A percentile compares a stretch with the other conserved stretches of the same genome.
phyloP scores from a whole-genome alignment of 192 early-diverging fungal species.

The Podila epicladia region DNA sequence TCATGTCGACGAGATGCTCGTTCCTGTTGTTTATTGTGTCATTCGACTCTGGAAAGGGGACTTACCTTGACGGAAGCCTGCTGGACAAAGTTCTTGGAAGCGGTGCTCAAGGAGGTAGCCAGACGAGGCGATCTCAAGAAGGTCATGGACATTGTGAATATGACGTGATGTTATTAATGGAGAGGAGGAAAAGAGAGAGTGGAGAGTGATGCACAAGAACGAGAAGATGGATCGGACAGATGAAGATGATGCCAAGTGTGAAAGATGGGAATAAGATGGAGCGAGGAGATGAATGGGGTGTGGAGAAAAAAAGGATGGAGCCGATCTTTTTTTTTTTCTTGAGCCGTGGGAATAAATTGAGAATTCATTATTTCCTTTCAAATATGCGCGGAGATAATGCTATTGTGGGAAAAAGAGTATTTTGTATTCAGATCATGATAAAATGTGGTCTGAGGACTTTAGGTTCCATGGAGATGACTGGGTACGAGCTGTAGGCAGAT shows the following conservation, averaged over 20 bases:
- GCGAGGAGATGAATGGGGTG: neutral
- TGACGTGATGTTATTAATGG: neutral
- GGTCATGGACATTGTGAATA: constrained; percentile 29
- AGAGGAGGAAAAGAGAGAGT: constrained; percentile 1
- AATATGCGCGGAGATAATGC: too few relatives aligned
- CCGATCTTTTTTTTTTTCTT: too few relatives aligned
- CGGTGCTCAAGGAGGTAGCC: constrained; percentile 12
- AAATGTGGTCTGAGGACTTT: too few relatives aligned
- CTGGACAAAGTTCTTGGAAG: constrained; percentile 24
- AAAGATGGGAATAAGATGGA: neutral
- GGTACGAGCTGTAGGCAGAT: too few relatives aligned
- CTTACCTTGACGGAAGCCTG: constrained; percentile 43
- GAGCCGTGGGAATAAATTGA: too few relatives aligned
- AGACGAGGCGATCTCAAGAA: constrained; percentile 20
- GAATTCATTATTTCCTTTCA: too few relatives aligned
- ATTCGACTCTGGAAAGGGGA: neutral
- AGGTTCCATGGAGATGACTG: too few relatives aligned
- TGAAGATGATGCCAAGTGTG: neutral
- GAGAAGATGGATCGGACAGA: neutral
- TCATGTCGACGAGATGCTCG: neutral
- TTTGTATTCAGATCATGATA: too few relatives aligned
- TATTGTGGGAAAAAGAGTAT: too few relatives aligned
- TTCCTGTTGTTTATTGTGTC: too few relatives aligned
- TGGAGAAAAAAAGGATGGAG: constrained; percentile 2
- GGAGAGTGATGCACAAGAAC: constrained; percentile 7